These are phyloP conservation scores for Rhododendron williamsianum DNA, from an alignment of 148 eudicot species.

Conservation along the genomic window DNA sequence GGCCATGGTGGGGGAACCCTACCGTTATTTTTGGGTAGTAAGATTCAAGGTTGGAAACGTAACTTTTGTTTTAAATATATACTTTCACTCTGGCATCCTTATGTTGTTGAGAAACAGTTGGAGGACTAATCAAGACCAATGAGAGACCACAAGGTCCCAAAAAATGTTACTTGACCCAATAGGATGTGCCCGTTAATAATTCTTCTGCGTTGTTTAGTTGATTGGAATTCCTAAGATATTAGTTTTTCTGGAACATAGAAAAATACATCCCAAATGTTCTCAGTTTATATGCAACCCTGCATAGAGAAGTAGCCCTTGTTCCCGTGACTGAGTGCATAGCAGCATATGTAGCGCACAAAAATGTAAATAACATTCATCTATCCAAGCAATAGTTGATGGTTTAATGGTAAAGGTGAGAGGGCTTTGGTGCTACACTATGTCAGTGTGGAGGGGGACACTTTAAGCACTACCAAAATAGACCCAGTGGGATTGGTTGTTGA, in stretches of 20 bases:
- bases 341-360: not conserved
- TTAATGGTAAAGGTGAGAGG: not conserved
- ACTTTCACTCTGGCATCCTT: not conserved
- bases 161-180: not conserved
- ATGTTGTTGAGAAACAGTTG: not conserved
- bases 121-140: not conserved
- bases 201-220: not conserved
- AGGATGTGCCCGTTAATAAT: not conserved
- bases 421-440: too few relatives aligned
- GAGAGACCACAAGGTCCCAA: not conserved
- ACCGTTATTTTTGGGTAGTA: constrained; percentile 74
- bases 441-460: not conserved
- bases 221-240: not conserved
- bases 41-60: constrained; percentile 52
- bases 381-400: not conserved
- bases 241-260: too few relatives aligned
- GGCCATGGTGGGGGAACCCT: constrained; percentile 99
- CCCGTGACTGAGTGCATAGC: not conserved
- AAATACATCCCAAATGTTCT: not conserved
- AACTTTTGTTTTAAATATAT: not conserved
- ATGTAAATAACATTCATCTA: not conserved
- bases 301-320: not conserved
- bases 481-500: not conserved
- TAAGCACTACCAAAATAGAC: not conserved
- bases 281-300: not conserved